Base-by-base conservation (phyloP, 2,329 filamentous ascomycete species). In the Verticillium tricorpus region DNA sequence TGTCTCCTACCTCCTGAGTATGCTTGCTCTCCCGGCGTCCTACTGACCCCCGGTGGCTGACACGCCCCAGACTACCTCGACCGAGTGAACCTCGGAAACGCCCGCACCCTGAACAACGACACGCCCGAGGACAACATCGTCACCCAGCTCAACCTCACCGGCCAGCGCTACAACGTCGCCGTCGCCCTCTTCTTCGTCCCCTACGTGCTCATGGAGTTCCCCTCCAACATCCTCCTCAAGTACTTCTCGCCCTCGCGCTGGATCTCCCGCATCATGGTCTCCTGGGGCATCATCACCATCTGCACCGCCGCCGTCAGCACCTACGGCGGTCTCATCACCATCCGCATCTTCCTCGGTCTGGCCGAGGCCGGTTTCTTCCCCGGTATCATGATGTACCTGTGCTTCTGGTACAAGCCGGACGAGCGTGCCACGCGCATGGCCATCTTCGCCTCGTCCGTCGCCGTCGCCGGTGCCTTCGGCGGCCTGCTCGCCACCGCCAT, bases 381-480 rank as follows among this genome's bases (percentile, higher is more conserved):
- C 0, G 81, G 80, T 5, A 77, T 85, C 12, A 78, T 83, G 34
- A 86, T 84, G 68, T 84, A 87, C 61, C 74, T 88, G 3, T 84
- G 82, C 0, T 85, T 86, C 77, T 89, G 85, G 84, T 89, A 88
- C 64, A 85, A 83, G 62, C 76, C 82, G 14, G 78, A 83, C 57
- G 85, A 88, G 68, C 75, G 82, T 54, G 83, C 85, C 60, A 86
- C 82, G 59, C 77, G 85, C 3, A 81, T 87, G 52, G 82, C 84
- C 4, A 75, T 88, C 5, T 88, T 87, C 69, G 88, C 84, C 67
- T 84, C 80, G 50, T 83, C 82, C 22, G 82, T 83, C 1, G 80
- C 82, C 9, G 72, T 87, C 14, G 84, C 85, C 0, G 84, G 83
- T 25, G 85, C 85, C 1, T 88, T 89, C 69, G 84, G 84, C 58